Evolutionary conservation across 2,329 filamentous ascomycete species (phyloP), one percentile per base, ranked within the genome.

Genomic region (Beauveria varroae): DNA sequence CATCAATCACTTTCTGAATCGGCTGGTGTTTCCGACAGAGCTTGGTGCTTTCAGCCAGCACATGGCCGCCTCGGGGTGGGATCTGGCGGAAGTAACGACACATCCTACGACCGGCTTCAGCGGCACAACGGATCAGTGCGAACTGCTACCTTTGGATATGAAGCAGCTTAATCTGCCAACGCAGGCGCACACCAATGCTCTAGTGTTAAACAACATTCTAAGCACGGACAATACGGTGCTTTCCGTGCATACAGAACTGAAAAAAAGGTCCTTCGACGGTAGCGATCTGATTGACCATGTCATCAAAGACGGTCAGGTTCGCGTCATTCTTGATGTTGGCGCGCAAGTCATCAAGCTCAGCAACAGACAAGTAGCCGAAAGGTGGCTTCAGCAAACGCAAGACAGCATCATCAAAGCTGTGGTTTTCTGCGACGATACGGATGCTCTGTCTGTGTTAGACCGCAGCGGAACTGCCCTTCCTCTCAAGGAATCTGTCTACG

Each of bases 271-370:
- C 1, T 67, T 89, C 0, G 67, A 91, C 0, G 37, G 70, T 0
- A 0, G 72, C 74, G 0, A 0, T 1, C 3, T 59, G 49, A 22
- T 59, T 7, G 12, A 59, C 1, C 10, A 59, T 37, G 40, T 46
- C 2, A 44, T 59, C 12, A 7, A 8, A 5, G 22, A 47, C 3
- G 57, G 57, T 7, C 18, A 14, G 0, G 75, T 82, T 0, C 77
- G 79, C 0, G 86, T 91, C 0, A 80, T 92, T 1, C 75, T 92
- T 0, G 88, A 92, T 64, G 87, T 89, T 0, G 88, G 89, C 0
- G 88, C 89, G 0, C 84, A 87, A 54, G 81, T 92, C 5, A 69
- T 92, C 0, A 87, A 91, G 34, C 71, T 86, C 0, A 76, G 73
- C 18, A 90, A 90, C 64, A 3, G 72, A 0, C 71, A 79, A 3